Evolutionary conservation across 129 eudicot species (phyloP).

Genomic region (Centella asiatica): DNA sequence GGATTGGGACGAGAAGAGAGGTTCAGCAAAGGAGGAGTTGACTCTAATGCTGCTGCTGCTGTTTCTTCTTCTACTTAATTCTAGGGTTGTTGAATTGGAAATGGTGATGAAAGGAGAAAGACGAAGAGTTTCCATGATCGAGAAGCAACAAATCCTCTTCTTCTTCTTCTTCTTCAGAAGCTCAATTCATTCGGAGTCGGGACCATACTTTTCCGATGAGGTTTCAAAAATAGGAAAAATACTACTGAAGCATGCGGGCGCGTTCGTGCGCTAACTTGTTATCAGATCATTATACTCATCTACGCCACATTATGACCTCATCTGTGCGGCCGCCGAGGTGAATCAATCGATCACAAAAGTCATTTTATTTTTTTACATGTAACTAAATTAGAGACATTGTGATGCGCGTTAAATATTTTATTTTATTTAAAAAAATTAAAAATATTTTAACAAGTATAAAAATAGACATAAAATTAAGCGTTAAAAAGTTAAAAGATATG

Average conservation of each 20-base stretch:
- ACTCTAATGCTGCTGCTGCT: conserved; percentile 13
- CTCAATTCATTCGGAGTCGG: background rate
- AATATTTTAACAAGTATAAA: too few relatives aligned
- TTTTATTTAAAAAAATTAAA: too few relatives aligned
- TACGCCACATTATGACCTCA: conserved; percentile 49
- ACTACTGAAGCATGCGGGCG: too few relatives aligned
- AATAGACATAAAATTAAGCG: too few relatives aligned
- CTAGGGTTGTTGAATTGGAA: background rate
- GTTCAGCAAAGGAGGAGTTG: conserved; percentile 31
- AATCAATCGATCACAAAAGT: too few relatives aligned
- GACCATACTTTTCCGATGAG: too few relatives aligned
- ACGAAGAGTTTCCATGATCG: conserved; percentile 40
- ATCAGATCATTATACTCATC: conserved; percentile 9
- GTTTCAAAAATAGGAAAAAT: too few relatives aligned
- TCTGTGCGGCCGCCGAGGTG: background rate
- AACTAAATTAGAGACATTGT: too few relatives aligned
- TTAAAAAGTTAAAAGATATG: too few relatives aligned
- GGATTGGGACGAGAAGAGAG: conserved; percentile 13
- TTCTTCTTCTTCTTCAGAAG: conserved; percentile 6
- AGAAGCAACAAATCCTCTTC: background rate
- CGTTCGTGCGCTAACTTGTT: conserved; percentile 8
- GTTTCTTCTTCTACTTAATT: conserved; percentile 1
- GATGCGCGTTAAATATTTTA: too few relatives aligned
- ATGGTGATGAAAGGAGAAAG: conserved; percentile 20
- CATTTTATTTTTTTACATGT: too few relatives aligned